These are phyloP conservation scores for Salisapilia sapeloensis DNA, from an alignment of 352 stramenopile genomes.

Conservation along the genomic window DNA sequence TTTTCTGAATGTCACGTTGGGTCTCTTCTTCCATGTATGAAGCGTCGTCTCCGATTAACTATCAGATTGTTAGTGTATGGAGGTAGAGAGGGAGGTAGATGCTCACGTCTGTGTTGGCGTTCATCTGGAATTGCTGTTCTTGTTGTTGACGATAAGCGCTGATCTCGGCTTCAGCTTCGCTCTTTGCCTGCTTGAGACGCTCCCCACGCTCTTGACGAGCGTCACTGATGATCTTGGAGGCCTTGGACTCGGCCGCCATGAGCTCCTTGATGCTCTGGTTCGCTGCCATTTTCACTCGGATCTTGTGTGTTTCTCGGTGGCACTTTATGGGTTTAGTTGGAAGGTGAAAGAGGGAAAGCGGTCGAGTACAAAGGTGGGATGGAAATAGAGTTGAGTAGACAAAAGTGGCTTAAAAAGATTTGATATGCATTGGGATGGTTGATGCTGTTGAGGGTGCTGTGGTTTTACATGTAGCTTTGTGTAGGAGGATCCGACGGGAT, in stretches of 20 bases:
- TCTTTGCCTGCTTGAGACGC: constrained; percentile 77
- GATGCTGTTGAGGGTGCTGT: no score
- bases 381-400: no score
- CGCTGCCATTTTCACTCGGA: constrained; percentile 36
- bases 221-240: constrained; percentile 82
- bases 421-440: no score
- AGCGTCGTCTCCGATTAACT: constrained; percentile 69
- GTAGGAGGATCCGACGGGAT: no score
- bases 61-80: not conserved
- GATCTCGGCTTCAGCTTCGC: constrained; percentile 74
- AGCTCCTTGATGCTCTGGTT: constrained; percentile 85
- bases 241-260: constrained; percentile 79
- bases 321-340: no score
- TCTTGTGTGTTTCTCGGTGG: no score
- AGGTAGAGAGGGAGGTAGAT: not conserved
- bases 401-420: no score
- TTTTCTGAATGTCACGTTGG: constrained; percentile 62
- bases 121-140: constrained; percentile 78
- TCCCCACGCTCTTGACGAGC: constrained; percentile 71
- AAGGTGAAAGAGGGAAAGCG: no score
- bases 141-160: constrained; percentile 74
- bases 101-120: constrained; percentile 59
- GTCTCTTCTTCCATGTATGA: constrained; percentile 66
- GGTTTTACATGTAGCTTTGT: no score
- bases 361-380: no score